A percentile compares a stretch with the other conserved stretches of the same genome.
These are phyloP conservation scores for Scleromitrula shiraiana DNA, from an alignment of 2,329 filamentous ascomycete species.

Conservation along the genomic window DNA sequence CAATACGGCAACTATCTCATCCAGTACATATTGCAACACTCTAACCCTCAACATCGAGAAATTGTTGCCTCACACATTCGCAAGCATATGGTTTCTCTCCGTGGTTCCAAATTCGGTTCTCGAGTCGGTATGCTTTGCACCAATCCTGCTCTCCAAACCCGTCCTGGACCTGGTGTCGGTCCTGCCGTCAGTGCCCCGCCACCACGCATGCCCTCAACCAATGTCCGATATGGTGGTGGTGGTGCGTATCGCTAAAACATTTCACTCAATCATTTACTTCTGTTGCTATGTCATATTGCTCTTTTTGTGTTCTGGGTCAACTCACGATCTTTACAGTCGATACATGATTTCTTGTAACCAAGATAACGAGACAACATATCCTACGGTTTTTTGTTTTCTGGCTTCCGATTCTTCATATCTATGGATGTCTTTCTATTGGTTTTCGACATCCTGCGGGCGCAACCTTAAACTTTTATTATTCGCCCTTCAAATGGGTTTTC, in stretches of 20 bases:
- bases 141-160: constrained; percentile 83
- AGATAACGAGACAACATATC: constrained; percentile 29
- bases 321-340: constrained; percentile 25
- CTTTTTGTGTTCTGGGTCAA: constrained; percentile 22
- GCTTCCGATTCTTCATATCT: constrained; percentile 30
- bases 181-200: constrained; percentile 46
- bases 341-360: constrained; percentile 25
- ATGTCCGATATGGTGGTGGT: constrained; percentile 48
- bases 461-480: constrained; percentile 24
- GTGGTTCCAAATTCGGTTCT: constrained; percentile 96
- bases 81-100: constrained; percentile 98
- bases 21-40: constrained; percentile 91
- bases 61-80: constrained; percentile 88
- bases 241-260: constrained; percentile 47
- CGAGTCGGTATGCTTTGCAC: constrained; percentile 98
- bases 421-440: constrained; percentile 27
- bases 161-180: constrained; percentile 76
- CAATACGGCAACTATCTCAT: constrained; percentile 99
- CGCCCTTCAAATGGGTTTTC: constrained; percentile 18
- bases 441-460: constrained; percentile 26
- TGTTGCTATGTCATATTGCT: constrained; percentile 23
- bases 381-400: constrained; percentile 20
- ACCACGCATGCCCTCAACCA: constrained; percentile 46
- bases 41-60: constrained; percentile 80
- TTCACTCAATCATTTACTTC: constrained; percentile 14